Evolutionary conservation across 306 rosid genomes (phyloP).

Genomic region (Malus fusca): DNA sequence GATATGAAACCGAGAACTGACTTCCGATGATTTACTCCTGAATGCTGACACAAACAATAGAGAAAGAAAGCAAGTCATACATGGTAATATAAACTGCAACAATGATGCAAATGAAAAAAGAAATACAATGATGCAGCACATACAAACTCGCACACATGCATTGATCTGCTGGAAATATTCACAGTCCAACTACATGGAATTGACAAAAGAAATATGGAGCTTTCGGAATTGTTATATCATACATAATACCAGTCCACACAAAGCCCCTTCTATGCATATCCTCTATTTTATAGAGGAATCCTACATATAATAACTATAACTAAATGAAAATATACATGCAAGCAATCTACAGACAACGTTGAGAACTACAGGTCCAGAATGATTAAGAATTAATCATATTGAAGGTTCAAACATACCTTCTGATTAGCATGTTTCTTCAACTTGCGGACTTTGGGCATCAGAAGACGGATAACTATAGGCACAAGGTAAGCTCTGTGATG

Average conservation of each 20-base stretch:
- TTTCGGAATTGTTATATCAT: not conserved
- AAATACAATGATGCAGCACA: not conserved
- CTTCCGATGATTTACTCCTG: constrained; percentile 72
- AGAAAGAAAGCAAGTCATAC: not conserved
- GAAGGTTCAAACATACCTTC: constrained; percentile 44
- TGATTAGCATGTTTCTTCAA: constrained; percentile 76
- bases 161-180: not conserved
- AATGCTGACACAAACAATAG: constrained; percentile 43
- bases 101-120: not conserved
- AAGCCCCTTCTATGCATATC: not conserved
- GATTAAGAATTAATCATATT: not conserved
- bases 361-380: not conserved
- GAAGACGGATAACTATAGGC: constrained; percentile 66
- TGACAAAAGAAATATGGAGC: not conserved
- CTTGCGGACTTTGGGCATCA: constrained; percentile 86
- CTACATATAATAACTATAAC: not conserved
- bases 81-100: not conserved
- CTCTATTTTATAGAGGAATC: not conserved
- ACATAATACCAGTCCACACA: not conserved
- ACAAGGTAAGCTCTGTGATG: constrained; percentile 60
- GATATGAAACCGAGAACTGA: constrained; percentile 78
- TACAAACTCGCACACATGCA: not conserved
- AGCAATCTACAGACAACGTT: not conserved
- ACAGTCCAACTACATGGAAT: not conserved
- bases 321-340: not conserved